These are phyloP conservation scores for Thermothielavioides terrestris DNA, from an alignment of 495 filamentous ascomycete genomes.

Conservation along the genomic window DNA sequence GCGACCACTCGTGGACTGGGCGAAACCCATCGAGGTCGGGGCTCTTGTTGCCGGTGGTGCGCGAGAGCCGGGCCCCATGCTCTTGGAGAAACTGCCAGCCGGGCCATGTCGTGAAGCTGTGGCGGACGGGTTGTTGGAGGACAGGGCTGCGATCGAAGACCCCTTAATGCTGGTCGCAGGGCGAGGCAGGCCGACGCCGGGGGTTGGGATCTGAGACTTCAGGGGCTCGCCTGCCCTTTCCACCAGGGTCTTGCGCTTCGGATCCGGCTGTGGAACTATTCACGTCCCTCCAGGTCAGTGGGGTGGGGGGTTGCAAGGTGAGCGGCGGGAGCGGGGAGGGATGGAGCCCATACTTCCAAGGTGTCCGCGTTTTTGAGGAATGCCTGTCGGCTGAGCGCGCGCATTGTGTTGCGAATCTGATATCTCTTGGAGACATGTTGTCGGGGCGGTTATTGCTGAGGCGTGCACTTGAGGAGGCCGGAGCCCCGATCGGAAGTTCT, in stretches of 20 bases:
- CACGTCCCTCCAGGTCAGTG: slow-evolving; percentile 14
- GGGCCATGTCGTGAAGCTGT: slow-evolving; percentile 26
- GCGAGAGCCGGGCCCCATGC: slow-evolving; percentile 46
- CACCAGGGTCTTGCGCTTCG: slow-evolving; percentile 51
- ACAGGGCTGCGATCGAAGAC: slow-evolving; percentile 15
- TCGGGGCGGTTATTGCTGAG: slow-evolving; percentile 1
- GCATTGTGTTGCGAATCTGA: slow-evolving; percentile 60
- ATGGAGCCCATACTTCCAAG: slow-evolving; percentile 25
- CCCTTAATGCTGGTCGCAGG: slow-evolving; percentile 10
- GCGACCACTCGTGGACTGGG: slow-evolving; percentile 34
- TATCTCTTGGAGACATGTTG: slow-evolving; percentile 31
- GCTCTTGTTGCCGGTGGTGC: slow-evolving; percentile 39
- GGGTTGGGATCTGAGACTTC: slow-evolving; percentile 20
- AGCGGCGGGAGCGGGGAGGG: not conserved
- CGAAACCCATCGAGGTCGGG: slow-evolving; percentile 38
- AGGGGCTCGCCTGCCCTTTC: slow-evolving; percentile 46
- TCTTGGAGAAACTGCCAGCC: slow-evolving; percentile 42
- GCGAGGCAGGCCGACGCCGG: not conserved
- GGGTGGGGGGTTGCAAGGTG: not conserved
- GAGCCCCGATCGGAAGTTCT: slow-evolving; percentile 13
- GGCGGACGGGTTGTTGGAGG: not conserved
- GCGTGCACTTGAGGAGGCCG: slow-evolving; percentile 12
- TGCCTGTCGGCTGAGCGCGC: slow-evolving; percentile 48
- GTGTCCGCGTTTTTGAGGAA: slow-evolving; percentile 38
- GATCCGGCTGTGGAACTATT: slow-evolving; percentile 39